Evolutionary conservation across 345 rosid species (phyloP), one percentile per base, ranked within the genome.

Genomic region (Hibiscus syriacus): DNA sequence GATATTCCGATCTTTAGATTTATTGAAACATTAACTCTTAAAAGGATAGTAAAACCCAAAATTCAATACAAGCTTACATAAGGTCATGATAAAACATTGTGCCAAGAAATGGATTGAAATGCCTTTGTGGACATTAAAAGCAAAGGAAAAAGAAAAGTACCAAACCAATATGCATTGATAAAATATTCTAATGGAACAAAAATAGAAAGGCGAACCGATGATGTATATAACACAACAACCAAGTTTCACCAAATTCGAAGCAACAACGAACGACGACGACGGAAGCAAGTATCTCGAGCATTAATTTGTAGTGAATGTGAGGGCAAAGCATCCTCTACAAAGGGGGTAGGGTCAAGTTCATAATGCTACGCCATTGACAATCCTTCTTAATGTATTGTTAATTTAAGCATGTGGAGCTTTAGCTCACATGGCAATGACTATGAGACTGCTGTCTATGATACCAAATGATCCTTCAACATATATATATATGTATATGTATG

Each of bases 331-430:
- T 60, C 66, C 52, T 23, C 41, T 23, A 22, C 34, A 62, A 41
- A 2, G 20, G 26, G 32, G 26, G 52, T 41, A 25, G 67, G 53
- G 29, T 52, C 38, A 52, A 8, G 64, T 10, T 20, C 55, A 7
- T 50, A 50, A 50, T 50, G 55, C 19, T 60, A 71, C 58, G 67
- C 58, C 30, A 43, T 14, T 32, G 56, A 39, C 25, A 60, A 64
- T 12, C 30, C 57, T 53, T 19, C 14, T 41, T 48, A 57, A 49
- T 49, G 22, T 49, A 49, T 4, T 26, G 6, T 22, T n/a, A 53
- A 50, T 39, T 5, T 6, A 12, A 41, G 3, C 19, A 38, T 57
- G 49, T 67, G 13, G 10, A 56, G 68, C 39, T 48, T 34, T 66
- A 75, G 60, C 59, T 48, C 67, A n/a, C 63, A 19, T 57, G 49